Conservation (phyloP, 495 filamentous ascomycete genomes). For the Neurospora sp. region DNA sequence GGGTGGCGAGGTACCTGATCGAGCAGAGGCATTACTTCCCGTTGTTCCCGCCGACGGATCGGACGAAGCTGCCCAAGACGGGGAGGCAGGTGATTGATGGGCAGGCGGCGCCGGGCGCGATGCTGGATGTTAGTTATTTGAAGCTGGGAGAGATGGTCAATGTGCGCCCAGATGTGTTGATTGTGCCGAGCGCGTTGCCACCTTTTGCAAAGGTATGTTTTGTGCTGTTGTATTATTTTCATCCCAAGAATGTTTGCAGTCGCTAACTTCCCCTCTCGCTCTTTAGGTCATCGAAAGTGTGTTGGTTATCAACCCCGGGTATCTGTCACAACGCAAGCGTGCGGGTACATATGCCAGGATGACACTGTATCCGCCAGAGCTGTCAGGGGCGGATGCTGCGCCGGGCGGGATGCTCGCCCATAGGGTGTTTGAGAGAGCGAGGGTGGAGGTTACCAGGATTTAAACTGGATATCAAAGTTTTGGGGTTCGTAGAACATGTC, state of each 20-base stretch:
- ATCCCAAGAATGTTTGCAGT: neutral
- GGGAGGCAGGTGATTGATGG: constrained; percentile 36
- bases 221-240: neutral
- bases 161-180: constrained; percentile 72
- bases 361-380: constrained; percentile 52
- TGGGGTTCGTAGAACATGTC: neutral
- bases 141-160: constrained; percentile 86
- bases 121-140: constrained; percentile 73
- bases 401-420: constrained; percentile 53
- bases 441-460: constrained; percentile 77
- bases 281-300: constrained; percentile 73
- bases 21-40: constrained; percentile 88
- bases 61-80: constrained; percentile 54
- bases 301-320: constrained; percentile 78
- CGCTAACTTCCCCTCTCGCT: constrained; percentile 5
- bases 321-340: constrained; percentile 69
- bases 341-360: constrained; percentile 75
- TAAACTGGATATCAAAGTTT: constrained; percentile 19
- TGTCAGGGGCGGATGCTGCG: constrained; percentile 48
- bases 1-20: constrained; percentile 63
- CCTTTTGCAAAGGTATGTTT: constrained; percentile 74
- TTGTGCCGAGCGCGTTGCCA: constrained; percentile 72
- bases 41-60: constrained; percentile 66
- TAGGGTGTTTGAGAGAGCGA: constrained; percentile 68
- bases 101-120: constrained; percentile 51